These are phyloP conservation scores for Penicillium frequentans DNA, from an alignment of 2,329 filamentous ascomycete genomes.

Conservation along the genomic window DNA sequence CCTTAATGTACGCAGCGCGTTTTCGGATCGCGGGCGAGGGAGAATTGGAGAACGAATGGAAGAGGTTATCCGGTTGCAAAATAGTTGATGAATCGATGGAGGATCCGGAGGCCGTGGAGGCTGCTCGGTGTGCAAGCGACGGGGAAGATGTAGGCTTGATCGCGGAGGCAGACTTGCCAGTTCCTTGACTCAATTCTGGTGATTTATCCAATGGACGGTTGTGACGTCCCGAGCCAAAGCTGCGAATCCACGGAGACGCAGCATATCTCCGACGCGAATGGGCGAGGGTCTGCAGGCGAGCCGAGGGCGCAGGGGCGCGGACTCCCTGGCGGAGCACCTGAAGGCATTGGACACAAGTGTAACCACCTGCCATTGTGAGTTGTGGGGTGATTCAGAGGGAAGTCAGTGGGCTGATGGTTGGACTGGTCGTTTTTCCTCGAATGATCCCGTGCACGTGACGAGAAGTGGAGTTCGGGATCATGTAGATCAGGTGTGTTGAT, in stretches of 20 bases:
- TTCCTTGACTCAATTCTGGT: slow-evolving; percentile 13
- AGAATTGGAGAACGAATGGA: slow-evolving; percentile 87
- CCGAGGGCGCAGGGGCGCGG: slow-evolving; percentile 20
- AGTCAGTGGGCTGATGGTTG: neutral
- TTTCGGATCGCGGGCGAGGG: slow-evolving; percentile 84
- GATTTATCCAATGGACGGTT: slow-evolving; percentile 18
- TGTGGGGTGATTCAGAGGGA: slow-evolving; percentile 8
- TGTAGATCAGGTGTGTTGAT: neutral
- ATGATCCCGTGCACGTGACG: slow-evolving; percentile 17
- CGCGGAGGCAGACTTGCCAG: slow-evolving; percentile 3
- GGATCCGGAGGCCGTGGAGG: slow-evolving; percentile 23
- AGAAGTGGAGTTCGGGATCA: neutral
- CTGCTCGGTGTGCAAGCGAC: slow-evolving; percentile 26
- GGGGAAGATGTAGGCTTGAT: slow-evolving; percentile 14
- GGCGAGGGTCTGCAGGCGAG: slow-evolving; percentile 25
- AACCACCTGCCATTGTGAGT: slow-evolving; percentile 39
- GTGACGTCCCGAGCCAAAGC: slow-evolving; percentile 29
- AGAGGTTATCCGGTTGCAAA: slow-evolving; percentile 76
- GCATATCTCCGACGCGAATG: slow-evolving; percentile 27
- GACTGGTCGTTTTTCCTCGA: slow-evolving; percentile 12
- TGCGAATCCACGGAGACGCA: slow-evolving; percentile 26
- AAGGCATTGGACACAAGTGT: slow-evolving; percentile 43
- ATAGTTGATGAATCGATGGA: slow-evolving; percentile 38
- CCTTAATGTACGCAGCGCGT: slow-evolving; percentile 85
- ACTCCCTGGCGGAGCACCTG: slow-evolving; percentile 35